Percentiles rank a stretch among this genome's conserved stretches.
Evolutionary conservation across 345 rosid genomes (phyloP).

Genomic region (Arabis alpina): DNA sequence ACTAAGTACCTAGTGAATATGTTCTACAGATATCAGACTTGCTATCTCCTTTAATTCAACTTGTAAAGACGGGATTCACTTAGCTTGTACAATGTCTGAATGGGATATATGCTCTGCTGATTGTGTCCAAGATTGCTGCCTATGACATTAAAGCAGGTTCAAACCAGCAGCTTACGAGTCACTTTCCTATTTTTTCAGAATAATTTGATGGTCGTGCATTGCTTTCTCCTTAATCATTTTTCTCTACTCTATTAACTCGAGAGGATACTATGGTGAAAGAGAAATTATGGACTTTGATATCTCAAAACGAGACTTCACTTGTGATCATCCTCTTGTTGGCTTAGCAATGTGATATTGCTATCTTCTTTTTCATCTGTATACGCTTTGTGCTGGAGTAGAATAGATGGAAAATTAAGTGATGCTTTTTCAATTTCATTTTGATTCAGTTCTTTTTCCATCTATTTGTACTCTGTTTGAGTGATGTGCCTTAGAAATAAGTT

Average conservation of each 20-base stretch:
- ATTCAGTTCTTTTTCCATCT: too few relatives aligned
- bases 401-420: constrained; percentile 10
- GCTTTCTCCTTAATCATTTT: constrained; percentile 22
- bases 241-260: constrained; percentile 43
- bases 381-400: too few relatives aligned
- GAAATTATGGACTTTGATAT: constrained; percentile 85
- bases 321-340: too few relatives aligned
- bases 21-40: constrained; percentile 69
- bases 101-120: constrained; percentile 85
- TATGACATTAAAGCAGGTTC: constrained; percentile 89
- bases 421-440: too few relatives aligned
- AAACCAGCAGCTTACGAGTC: constrained; percentile 15
- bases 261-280: constrained; percentile 89
- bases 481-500: constrained; percentile 18
- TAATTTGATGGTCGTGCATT: constrained; percentile 21
- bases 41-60: constrained; percentile 86
- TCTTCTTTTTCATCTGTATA: too few relatives aligned
- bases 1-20: constrained; percentile 37
- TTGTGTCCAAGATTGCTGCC: constrained; percentile 81
- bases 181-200: constrained; percentile 9
- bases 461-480: too few relatives aligned
- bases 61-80: constrained; percentile 88
- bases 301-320: constrained; percentile 88
- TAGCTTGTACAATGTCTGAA: constrained; percentile 90
- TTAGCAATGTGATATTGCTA: too few relatives aligned